Evolutionary conservation across 306 rosid species (phyloP), one percentile per base, ranked within the genome.

Genomic region (Pterocarpus macrocarpus): DNA sequence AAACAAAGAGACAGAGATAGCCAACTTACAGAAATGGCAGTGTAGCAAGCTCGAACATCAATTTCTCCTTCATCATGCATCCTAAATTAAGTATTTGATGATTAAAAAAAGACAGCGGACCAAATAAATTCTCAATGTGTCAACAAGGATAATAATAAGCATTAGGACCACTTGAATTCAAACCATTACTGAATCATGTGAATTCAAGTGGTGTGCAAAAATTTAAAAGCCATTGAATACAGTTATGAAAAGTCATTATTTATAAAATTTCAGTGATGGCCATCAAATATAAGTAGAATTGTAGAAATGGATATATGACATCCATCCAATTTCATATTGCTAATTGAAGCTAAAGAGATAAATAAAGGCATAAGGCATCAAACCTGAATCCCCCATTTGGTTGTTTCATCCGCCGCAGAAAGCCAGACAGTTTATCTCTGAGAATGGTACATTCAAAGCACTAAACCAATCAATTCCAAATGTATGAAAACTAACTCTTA

Each of bases 51-150:
- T 61, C 99, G 95, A 38, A 88, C 93, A 70, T 95, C 99, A 70
- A 91, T 88, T 89, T 95, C 99, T 78, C 97, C 99, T 43, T 79
- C 93, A 82, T 90, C 91, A 75, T 95, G 99, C 97, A 93, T 93
- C 85, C 99, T 95, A 71, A 67, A 36, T 55, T 75, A 64, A 57
- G 66, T 34, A 69, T 73, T 79, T 6, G 34, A 82, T 22, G 39
- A 64, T 77, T 67, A 13, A 56, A 84, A 36, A 57, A 70, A 33
- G 13, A 73, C 66, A 75, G 8, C 58, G 66, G 5, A 12, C 81
- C 77, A 44, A 32, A 68, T 65, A 43, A 72, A 43, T 15, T 55
- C 49, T 7, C 57, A 13, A 64, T 67, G 77, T 75, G 45, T 41
- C 81, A 84, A 55, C 45, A 58, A 38, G 38, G 72, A 56, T 15